A percentile compares a stretch with the other conserved stretches of the same genome.
Conservation (phyloP, 139 green algal species). For the Coccomyxa sp. region DNA sequence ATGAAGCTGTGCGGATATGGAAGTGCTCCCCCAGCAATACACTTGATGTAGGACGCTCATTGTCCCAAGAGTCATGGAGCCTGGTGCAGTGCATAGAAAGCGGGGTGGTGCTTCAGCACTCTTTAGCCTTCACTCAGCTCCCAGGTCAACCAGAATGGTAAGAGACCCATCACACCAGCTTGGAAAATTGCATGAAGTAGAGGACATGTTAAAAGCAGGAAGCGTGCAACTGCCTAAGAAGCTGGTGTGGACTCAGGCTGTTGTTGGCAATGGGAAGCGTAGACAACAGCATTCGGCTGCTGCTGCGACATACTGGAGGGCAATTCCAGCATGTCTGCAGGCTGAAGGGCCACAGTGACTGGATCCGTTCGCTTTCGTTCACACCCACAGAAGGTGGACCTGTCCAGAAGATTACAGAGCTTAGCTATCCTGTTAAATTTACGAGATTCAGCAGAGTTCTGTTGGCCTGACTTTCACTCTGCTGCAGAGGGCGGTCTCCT, state of each 20-base stretch:
- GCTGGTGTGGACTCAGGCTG: conserved; percentile 31
- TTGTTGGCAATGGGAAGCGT: conserved; percentile 74
- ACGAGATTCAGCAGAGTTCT: not conserved
- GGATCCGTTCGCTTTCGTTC: conserved; percentile 76
- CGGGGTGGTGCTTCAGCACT: conserved; percentile 58
- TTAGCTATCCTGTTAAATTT: not conserved
- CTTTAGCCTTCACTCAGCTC: conserved; percentile 45
- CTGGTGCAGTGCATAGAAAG: conserved; percentile 30
- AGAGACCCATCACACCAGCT: not conserved
- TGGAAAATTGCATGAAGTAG: not conserved
- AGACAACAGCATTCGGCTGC: conserved; percentile 57
- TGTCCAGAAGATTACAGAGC: not conserved
- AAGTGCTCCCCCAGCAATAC: not conserved
- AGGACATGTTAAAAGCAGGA: not conserved
- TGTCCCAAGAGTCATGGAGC: conserved; percentile 19
- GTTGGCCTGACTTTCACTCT: not conserved
- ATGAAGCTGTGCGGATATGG: not conserved
- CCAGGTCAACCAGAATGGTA: conserved; percentile 40
- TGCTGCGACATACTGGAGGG: conserved; percentile 28
- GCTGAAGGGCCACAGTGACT: conserved; percentile 80
- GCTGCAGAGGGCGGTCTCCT: conserved; percentile 43
- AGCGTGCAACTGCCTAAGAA: not conserved
- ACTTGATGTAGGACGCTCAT: not conserved
- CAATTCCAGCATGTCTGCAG: conserved; percentile 44
- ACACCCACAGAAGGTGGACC: conserved; percentile 18